Conservation (phyloP, 2,329 filamentous ascomycete genomes). For the Aspergillus sp. region DNA sequence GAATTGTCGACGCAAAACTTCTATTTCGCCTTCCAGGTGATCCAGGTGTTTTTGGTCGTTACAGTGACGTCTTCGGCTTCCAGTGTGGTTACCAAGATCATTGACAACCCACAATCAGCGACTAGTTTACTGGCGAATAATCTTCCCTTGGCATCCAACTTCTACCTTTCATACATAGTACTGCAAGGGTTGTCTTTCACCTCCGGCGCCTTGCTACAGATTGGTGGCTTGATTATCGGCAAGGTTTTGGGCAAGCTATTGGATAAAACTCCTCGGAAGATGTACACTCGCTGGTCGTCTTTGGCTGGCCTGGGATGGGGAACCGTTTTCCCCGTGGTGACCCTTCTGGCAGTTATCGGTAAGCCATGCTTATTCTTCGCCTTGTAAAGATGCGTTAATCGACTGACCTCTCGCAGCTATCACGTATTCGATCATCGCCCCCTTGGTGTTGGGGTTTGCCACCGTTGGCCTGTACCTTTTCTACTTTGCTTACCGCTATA, state of each 20-base stretch:
- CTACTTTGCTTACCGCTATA: constrained; percentile 84
- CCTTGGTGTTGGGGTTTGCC: constrained; percentile 74
- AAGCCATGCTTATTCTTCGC: constrained; percentile 27
- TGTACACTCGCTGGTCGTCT: constrained; percentile 68
- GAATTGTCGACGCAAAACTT: constrained; percentile 85
- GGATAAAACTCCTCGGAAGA: constrained; percentile 67
- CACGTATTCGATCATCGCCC: constrained; percentile 78
- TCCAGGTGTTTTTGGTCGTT: constrained; percentile 85
- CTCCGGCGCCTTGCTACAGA: constrained; percentile 64
- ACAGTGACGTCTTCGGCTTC: constrained; percentile 76
- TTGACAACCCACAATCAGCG: constrained; percentile 52
- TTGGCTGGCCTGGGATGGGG: constrained; percentile 74
- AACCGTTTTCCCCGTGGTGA: constrained; percentile 70
- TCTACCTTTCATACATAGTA: constrained; percentile 92
- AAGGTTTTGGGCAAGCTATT: constrained; percentile 66
- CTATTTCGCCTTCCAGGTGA: constrained; percentile 65
- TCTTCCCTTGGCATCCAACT: constrained; percentile 79
- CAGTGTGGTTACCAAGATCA: constrained; percentile 56
- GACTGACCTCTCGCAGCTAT: constrained; percentile 49
- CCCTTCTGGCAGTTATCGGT: constrained; percentile 73
- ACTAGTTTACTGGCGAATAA: constrained; percentile 61
- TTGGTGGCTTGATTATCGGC: constrained; percentile 64
- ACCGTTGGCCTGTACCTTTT: constrained; percentile 70
- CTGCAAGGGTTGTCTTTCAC: constrained; percentile 81
- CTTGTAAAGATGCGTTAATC: neutral